phyloP scores from a whole-genome alignment of 2,329 filamentous ascomycete genomes.

The Fusarium sacchari region DNA sequence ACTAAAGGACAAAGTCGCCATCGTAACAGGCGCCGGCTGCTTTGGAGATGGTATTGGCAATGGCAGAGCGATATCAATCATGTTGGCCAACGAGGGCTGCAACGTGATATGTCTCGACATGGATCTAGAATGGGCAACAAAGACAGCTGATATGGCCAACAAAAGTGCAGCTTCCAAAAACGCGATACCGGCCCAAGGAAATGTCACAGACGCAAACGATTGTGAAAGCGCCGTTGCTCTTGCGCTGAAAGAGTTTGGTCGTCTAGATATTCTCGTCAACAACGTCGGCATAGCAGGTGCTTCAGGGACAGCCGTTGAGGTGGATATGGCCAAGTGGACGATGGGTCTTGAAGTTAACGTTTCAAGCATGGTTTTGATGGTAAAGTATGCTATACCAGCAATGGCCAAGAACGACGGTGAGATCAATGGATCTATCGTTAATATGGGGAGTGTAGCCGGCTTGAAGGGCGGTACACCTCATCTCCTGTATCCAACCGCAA shows the following conservation, averaged over 20 bases:
- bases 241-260: constrained; percentile 61
- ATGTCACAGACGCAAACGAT: constrained; percentile 65
- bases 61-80: constrained; percentile 65
- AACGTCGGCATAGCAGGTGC: constrained; percentile 71
- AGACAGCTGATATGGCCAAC: constrained; percentile 64
- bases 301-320: constrained; percentile 66
- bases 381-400: constrained; percentile 67
- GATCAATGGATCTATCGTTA: constrained; percentile 64
- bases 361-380: constrained; percentile 72
- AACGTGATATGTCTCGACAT: constrained; percentile 68
- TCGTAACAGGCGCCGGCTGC: constrained; percentile 69
- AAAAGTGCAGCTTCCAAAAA: constrained; percentile 50
- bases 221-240: constrained; percentile 56
- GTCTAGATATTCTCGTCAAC: constrained; percentile 72
- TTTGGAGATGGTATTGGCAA: constrained; percentile 68
- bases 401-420: constrained; percentile 65
- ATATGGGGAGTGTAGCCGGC: constrained; percentile 71
- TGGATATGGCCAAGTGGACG: constrained; percentile 68
- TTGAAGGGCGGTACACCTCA: constrained; percentile 57
- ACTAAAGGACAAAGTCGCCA: constrained; percentile 54
- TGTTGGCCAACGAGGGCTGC: constrained; percentile 68
- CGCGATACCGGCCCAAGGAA: constrained; percentile 57
- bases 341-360: constrained; percentile 70
- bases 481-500: constrained; percentile 59
- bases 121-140: constrained; percentile 58